Evolutionary conservation across 2,329 filamentous ascomycete species (phyloP).

Genomic region (Aureobasidium sp.): DNA sequence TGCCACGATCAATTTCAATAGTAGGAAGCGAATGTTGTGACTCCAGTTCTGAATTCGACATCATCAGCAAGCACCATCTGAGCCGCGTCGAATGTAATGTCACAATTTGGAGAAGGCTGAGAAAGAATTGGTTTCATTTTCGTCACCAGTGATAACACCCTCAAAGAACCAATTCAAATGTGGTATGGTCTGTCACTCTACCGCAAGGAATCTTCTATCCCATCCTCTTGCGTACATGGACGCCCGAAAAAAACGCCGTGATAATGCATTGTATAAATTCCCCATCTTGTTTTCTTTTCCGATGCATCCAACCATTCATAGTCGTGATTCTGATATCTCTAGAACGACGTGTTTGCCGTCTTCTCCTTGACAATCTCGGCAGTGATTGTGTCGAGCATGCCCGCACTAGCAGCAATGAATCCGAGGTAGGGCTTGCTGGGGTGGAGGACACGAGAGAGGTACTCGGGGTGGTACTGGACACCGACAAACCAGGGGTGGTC

Average conservation of each 20-base stretch:
- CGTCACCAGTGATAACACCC: background rate
- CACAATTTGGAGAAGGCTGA: background rate
- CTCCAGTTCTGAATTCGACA: background rate
- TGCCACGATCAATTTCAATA: no score
- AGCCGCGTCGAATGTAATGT: background rate
- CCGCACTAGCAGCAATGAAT: constrained; percentile 72
- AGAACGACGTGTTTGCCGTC: constrained; percentile 17
- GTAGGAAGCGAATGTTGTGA: background rate
- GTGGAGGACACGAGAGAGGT: constrained; percentile 65
- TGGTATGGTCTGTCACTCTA: background rate
- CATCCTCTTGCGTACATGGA: background rate
- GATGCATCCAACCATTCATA: constrained; percentile 10
- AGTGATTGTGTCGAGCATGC: constrained; percentile 51
- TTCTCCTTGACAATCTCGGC: constrained; percentile 18
- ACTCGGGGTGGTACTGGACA: constrained; percentile 87
- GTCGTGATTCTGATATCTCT: constrained; percentile 1
- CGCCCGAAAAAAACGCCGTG: constrained; percentile 3
- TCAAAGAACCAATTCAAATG: background rate
- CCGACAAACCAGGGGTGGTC: constrained; percentile 81
- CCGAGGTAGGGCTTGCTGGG: constrained; percentile 74
- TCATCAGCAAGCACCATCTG: background rate
- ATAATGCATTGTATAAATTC: background rate
- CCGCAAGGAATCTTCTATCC: background rate
- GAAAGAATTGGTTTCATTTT: background rate
- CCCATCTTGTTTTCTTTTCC: background rate